A percentile compares a stretch with the other conserved stretches of the same genome.
These are phyloP conservation scores for Cordyceps tenuipes DNA, from an alignment of 2,329 filamentous ascomycete species.

Conservation along the genomic window DNA sequence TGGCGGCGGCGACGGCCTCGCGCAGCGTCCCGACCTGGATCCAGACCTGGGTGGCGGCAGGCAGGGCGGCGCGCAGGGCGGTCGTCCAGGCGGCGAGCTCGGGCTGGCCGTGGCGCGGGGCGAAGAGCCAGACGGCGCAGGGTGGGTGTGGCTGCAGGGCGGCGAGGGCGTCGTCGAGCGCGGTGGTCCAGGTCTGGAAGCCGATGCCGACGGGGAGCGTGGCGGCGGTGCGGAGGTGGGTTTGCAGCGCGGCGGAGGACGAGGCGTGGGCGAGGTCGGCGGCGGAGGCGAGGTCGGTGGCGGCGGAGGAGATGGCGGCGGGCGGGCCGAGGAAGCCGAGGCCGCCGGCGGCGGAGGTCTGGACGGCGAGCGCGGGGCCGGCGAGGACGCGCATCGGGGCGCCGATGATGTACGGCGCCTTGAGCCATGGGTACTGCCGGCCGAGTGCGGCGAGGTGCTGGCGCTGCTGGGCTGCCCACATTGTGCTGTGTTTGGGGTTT, in stretches of 20 bases:
- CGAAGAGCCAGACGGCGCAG: conserved; percentile 40
- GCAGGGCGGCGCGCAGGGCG: conserved; percentile 30
- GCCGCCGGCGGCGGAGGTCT: conserved; percentile 63
- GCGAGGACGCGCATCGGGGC: conserved; percentile 64
- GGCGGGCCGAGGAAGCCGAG: conserved; percentile 43
- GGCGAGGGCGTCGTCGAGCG: conserved; percentile 24
- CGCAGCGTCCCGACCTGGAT: conserved; percentile 41
- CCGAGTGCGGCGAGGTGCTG: conserved; percentile 8
- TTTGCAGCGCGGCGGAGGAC: conserved; percentile 10
- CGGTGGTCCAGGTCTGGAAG: conserved; percentile 36
- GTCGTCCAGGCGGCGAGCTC: conserved; percentile 37
- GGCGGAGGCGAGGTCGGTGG: conserved; percentile 23
- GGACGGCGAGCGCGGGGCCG: conserved; percentile 45
- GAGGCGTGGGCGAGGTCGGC: conserved; percentile 18
- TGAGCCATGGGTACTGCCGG: conserved; percentile 20
- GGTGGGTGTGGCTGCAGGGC: conserved; percentile 25
- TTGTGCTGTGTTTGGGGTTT: background rate
- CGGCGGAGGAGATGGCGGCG: conserved; percentile 24
- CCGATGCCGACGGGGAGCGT: conserved; percentile 38
- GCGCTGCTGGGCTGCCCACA: background rate
- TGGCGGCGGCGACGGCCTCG: conserved; percentile 36
- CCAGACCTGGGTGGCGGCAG: conserved; percentile 41
- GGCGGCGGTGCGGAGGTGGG: background rate
- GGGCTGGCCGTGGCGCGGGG: conserved; percentile 27
- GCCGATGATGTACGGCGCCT: conserved; percentile 44